Evolutionary conservation across 108 stramenopile species (phyloP).

Genomic region (Conticribra guillardii): DNA sequence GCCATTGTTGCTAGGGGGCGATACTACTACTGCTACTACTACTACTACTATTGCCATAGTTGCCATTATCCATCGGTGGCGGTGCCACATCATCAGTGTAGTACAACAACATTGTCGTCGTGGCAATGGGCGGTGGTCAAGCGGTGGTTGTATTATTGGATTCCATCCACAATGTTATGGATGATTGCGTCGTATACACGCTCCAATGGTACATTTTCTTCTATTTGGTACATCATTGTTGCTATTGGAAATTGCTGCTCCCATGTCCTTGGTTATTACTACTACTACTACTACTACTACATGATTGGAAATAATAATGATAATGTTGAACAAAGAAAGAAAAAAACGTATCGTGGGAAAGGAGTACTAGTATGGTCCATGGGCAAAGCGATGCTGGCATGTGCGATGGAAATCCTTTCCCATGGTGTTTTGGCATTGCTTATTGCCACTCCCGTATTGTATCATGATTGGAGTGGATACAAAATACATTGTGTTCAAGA

Average conservation of each 20-base stretch:
- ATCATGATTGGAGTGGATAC: constrained; percentile 65
- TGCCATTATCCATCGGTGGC: no score
- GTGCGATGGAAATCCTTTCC: constrained; percentile 12
- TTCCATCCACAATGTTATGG: constrained; percentile 52
- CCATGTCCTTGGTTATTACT: no score
- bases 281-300: no score
- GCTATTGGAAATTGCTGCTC: constrained; percentile 51
- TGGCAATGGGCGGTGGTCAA: no score
- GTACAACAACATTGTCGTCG: no score
- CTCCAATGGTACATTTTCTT: constrained; percentile 80
- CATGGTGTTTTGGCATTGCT: constrained; percentile 37
- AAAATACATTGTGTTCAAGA: constrained; percentile 64
- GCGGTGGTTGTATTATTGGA: constrained; percentile 13
- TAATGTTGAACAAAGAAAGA: not conserved
- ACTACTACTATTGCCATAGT: no score
- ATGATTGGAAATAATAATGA: not conserved
- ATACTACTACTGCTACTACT: no score
- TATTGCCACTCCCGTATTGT: constrained; percentile 53
- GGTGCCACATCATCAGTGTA: no score
- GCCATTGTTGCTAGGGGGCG: constrained; percentile 42
- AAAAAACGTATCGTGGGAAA: not conserved
- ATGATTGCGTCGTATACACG: constrained; percentile 71
- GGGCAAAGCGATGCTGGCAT: constrained; percentile 7
- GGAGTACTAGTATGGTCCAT: not conserved
- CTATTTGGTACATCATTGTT: constrained; percentile 60